Evolutionary conservation across 2,329 filamentous ascomycete species (phyloP).

Genomic region (Ceratocystis alfenasii): DNA sequence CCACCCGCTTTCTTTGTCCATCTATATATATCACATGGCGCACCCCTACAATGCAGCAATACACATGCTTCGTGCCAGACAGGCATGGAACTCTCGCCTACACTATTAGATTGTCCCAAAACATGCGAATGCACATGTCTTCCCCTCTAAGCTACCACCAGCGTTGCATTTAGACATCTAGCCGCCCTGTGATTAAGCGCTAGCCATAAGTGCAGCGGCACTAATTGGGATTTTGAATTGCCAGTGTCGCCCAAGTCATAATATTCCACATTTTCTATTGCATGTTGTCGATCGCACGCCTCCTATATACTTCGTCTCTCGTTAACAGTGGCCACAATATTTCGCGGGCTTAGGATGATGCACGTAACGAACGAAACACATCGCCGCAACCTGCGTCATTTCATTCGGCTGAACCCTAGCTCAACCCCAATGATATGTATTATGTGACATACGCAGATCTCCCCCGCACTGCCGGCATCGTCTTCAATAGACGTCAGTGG

Average conservation of each 20-base stretch:
- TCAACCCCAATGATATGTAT: background rate
- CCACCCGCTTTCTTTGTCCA: background rate
- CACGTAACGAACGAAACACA: no score
- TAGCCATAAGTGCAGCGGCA: background rate
- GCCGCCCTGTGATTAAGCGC: background rate
- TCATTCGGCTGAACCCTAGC: background rate
- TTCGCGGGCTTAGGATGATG: background rate
- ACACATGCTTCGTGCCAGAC: background rate
- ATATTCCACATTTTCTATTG: background rate
- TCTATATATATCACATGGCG: slow-evolving; percentile 1
- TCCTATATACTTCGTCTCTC: background rate
- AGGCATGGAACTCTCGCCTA: background rate
- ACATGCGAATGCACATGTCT: no score
- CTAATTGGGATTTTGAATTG: background rate
- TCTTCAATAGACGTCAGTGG: background rate
- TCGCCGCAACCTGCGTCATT: no score
- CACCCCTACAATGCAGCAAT: background rate
- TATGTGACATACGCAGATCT: background rate
- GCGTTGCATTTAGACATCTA: background rate
- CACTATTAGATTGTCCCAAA: no score
- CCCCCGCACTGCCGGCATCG: background rate
- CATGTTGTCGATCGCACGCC: background rate
- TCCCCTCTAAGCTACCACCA: background rate
- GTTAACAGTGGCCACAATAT: background rate
- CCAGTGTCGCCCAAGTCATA: background rate